phyloP scores from a whole-genome alignment of 768 basidiomycete species.

The Tricholoma sp. region DNA sequence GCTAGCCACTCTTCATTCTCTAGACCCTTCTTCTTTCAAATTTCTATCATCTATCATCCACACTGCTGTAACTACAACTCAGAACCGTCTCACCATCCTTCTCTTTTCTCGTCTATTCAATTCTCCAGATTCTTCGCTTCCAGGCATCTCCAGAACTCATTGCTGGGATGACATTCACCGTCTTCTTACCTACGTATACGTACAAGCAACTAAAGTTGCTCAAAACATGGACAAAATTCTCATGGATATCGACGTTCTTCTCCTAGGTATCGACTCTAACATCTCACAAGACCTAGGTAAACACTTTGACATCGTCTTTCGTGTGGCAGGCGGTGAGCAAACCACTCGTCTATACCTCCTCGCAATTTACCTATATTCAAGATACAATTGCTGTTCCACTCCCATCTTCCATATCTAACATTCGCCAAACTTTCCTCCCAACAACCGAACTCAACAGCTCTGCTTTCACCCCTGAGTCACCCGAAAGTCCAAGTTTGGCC shows the following conservation, averaged over 20 bases:
- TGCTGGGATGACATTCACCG: slow-evolving; percentile 68
- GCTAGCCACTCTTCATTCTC: slow-evolving; percentile 47
- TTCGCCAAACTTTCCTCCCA: slow-evolving; percentile 34
- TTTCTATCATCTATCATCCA: slow-evolving; percentile 53
- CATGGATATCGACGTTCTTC: slow-evolving; percentile 73
- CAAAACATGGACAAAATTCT: slow-evolving; percentile 63
- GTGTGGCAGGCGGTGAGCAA: slow-evolving; percentile 42
- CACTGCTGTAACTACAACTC: slow-evolving; percentile 42
- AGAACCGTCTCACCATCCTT: slow-evolving; percentile 52
- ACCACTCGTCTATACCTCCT: not conserved
- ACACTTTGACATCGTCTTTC: slow-evolving; percentile 43
- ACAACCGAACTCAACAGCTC: slow-evolving; percentile 17
- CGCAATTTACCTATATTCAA: slow-evolving; percentile 12
- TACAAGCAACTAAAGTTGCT: slow-evolving; percentile 75
- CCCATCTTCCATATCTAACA: slow-evolving; percentile 33
- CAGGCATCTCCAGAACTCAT: slow-evolving; percentile 31
- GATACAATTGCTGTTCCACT: slow-evolving; percentile 38
- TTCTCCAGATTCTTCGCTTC: slow-evolving; percentile 11
- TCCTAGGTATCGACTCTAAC: slow-evolving; percentile 50
- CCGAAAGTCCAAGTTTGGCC: not conserved
- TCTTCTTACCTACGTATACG: slow-evolving; percentile 80
- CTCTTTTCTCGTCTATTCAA: slow-evolving; percentile 63
- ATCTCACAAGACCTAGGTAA: slow-evolving; percentile 36
- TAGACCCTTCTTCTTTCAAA: slow-evolving; percentile 39
- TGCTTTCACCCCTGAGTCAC: slow-evolving; percentile 1